Conservation (phyloP, 2,329 filamentous ascomycete genomes). For the Gyromitra esculenta region DNA sequence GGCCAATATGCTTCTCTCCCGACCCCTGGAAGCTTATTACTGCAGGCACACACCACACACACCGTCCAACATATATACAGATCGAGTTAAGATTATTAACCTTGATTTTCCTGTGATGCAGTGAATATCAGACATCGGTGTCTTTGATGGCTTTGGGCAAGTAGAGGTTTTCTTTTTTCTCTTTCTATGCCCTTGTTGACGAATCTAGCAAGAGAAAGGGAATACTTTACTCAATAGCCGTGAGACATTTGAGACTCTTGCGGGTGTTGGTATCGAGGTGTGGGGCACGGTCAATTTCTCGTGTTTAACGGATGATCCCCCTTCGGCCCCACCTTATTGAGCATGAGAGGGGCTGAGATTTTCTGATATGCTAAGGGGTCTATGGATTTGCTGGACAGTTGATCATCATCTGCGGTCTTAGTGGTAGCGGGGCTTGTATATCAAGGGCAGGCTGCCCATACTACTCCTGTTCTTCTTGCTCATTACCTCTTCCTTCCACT, state of each 20-base stretch:
- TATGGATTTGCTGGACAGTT: conserved; percentile 33
- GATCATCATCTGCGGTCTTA: conserved; percentile 39
- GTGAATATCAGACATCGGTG: conserved; percentile 39
- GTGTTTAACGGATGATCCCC: conserved; percentile 53
- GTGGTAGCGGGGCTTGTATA: conserved; percentile 41
- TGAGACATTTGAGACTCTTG: conserved; percentile 45
- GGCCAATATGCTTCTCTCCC: conserved; percentile 42
- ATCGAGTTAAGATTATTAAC: conserved; percentile 42
- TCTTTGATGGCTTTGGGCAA: conserved; percentile 46
- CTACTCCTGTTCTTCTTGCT: conserved; percentile 36
- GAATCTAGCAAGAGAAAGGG: conserved; percentile 34
- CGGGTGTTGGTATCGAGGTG: conserved; percentile 50
- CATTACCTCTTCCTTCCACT: conserved; percentile 11
- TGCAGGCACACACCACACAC: conserved; percentile 41
- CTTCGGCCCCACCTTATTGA: conserved; percentile 48
- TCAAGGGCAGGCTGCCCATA: conserved; percentile 47
- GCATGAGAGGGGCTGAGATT: conserved; percentile 49
- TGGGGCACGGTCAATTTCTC: conserved; percentile 52
- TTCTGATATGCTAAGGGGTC: conserved; percentile 38
- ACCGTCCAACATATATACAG: conserved; percentile 49
- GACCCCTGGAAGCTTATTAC: conserved; percentile 49
- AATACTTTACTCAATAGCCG: conserved; percentile 38
- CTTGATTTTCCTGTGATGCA: conserved; percentile 30
- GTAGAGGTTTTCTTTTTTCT: conserved; percentile 39
- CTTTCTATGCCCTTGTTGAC: conserved; percentile 28